A percentile compares a stretch with the other conserved stretches of the same genome.
Conservation (phyloP, 345 rosid genomes). For the Firmiana major region DNA sequence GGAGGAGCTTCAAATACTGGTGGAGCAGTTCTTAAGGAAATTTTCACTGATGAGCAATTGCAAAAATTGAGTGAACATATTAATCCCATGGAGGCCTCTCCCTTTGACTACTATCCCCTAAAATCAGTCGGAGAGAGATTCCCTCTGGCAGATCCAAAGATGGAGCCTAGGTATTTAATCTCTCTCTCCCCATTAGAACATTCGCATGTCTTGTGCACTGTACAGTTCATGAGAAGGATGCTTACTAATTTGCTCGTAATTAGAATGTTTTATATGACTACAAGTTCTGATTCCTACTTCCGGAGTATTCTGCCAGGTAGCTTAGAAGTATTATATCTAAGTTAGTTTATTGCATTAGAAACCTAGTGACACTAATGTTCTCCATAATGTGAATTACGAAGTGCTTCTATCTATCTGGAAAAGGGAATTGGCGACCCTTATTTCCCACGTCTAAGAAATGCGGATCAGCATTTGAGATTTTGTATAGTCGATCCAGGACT, state of each 20-base stretch:
- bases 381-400: neutral
- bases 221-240: neutral
- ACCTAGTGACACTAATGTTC: neutral
- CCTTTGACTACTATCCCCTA: slow-evolving; percentile 79
- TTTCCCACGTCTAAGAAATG: neutral
- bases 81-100: slow-evolving; percentile 56
- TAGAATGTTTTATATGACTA: neutral
- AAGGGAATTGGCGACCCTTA: neutral
- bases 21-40: slow-evolving; percentile 81
- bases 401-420: neutral
- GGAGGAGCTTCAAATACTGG: slow-evolving; percentile 99
- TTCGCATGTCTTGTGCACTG: neutral
- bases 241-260: neutral
- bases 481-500: neutral
- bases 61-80: slow-evolving; percentile 62
- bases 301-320: neutral
- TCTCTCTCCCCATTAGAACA: slow-evolving; percentile 9
- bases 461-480: neutral
- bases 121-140: slow-evolving; percentile 72
- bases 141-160: slow-evolving; percentile 78
- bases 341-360: neutral
- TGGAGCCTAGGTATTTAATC: slow-evolving; percentile 62
- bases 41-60: slow-evolving; percentile 71
- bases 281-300: neutral
- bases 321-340: neutral